Evolutionary conservation across 148 eudicot species (phyloP).

Genomic region (Rhododendron molle): DNA sequence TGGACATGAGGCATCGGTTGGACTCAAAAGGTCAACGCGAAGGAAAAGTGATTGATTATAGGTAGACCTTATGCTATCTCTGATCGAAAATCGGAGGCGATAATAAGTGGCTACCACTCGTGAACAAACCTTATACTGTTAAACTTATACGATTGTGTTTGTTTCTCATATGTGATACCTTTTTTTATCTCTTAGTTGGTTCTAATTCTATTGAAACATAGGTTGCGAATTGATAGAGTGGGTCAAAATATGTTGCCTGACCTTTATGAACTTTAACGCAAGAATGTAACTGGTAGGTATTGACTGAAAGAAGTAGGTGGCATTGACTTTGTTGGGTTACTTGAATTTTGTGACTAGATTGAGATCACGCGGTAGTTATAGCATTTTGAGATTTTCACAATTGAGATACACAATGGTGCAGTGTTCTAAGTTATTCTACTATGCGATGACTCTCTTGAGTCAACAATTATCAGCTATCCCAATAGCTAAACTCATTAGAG

Average conservation of each 20-base stretch:
- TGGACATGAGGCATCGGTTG: constrained; percentile 94
- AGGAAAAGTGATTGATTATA: constrained; percentile 97
- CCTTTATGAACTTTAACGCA: not conserved
- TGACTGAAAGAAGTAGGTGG: not conserved
- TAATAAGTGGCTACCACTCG: not conserved
- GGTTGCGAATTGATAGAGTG: not conserved
- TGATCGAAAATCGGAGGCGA: not conserved
- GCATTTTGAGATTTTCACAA: not conserved
- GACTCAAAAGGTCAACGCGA: constrained; percentile 93
- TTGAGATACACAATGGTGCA: not conserved
- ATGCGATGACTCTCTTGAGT: not conserved
- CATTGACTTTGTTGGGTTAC: not conserved
- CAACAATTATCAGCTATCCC: not conserved
- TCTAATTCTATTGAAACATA: not conserved
- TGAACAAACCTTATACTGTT: not conserved
- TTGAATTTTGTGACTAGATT: not conserved
- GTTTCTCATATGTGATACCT: not conserved
- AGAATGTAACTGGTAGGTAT: not conserved
- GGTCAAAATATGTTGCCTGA: not conserved
- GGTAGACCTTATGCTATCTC: constrained; percentile 35
- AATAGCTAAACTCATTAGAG: not conserved
- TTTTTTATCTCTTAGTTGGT: not conserved
- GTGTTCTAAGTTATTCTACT: not conserved
- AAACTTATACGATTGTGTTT: not conserved
- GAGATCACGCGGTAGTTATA: not conserved